Base-by-base conservation (phyloP, 2,329 filamentous ascomycete genomes). In the Graphilbum ipis-grandicollis region DNA sequence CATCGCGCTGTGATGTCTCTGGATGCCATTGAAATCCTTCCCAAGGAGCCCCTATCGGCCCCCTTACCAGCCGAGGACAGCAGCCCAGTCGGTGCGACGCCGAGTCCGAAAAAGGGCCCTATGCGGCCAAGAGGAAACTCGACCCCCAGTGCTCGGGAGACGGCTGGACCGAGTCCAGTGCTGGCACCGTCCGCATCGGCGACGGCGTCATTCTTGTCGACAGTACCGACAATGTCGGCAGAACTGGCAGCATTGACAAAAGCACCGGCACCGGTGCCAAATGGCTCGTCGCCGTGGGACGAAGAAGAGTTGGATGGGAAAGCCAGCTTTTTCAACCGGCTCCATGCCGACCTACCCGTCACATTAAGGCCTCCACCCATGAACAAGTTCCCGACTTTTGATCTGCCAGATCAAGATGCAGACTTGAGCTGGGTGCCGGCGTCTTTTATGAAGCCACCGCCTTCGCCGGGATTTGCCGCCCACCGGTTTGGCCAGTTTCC, bases 141-240 rank as follows among this genome's bases (percentile, higher is more conserved):
- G 3, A 68, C 65, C 4, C 62, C 70, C 0, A 60, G 56, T 31
- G 44, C 48, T 22, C 47, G 57, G 9, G 63, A 66, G 28, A 51
- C 61, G 4, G 61, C 75, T 17, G 69, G 68, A 1, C 67, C 73
- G 0, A 75, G 75, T 0, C 75, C 76, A 10, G 76, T 74, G 1
- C 79, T 75, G 2, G 75, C 76, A 2, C 76, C 76, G 1, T 71
- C 72, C n/a, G n/a, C n/a, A n/a, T n/a, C n/a, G n/a, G n/a, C n/a
- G n/a, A n/a, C n/a, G n/a, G n/a, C n/a, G n/a, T n/a, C n/a, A n/a
- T n/a, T n/a, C n/a, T n/a, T n/a, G n/a, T n/a, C n/a, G n/a, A n/a
- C n/a, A n/a, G n/a, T n/a, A n/a, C n/a, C n/a, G n/a, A n/a, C n/a
- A n/a, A n/a, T n/a, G n/a, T n/a, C n/a, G n/a, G n/a, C n/a, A n/a